These are phyloP conservation scores for Colletotrichum cereale DNA, from an alignment of 2,329 filamentous ascomycete species.

Conservation along the genomic window DNA sequence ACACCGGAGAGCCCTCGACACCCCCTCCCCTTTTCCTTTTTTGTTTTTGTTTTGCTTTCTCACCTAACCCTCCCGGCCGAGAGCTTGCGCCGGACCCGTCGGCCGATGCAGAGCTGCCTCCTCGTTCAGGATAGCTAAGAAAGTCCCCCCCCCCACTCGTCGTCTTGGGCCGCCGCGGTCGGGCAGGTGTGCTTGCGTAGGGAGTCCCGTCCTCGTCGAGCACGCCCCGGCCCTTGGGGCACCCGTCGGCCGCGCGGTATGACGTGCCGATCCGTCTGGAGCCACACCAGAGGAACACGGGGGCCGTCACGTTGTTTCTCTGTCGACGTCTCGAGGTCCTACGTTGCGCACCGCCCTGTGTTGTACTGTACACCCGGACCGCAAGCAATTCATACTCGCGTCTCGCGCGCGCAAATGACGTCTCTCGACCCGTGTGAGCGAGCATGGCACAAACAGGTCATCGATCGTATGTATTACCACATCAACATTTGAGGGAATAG, in stretches of 20 bases:
- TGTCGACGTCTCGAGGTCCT: not conserved
- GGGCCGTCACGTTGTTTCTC: not conserved
- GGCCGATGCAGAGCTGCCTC: not conserved
- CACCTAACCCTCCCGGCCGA: not conserved
- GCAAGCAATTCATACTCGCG: not conserved
- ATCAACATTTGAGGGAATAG: not conserved
- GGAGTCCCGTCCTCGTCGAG: not conserved
- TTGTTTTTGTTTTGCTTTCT: not conserved
- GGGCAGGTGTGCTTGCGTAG: constrained; percentile 37
- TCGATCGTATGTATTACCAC: not conserved
- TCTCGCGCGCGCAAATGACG: not conserved
- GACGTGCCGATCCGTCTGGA: not conserved
- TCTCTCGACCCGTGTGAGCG: not conserved
- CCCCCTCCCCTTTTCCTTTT: no score
- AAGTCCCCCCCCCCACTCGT: not conserved
- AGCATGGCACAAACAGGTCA: not conserved
- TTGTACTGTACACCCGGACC: not conserved
- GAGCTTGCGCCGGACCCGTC: not conserved
- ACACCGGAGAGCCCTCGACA: not conserved
- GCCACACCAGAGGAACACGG: not conserved
- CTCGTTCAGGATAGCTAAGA: not conserved
- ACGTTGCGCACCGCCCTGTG: not conserved
- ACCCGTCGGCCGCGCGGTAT: not conserved
- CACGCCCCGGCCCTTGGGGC: not conserved
- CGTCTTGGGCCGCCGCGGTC: constrained; percentile 30